Conservation (phyloP, 2,329 filamentous ascomycete genomes). For the Colletotrichum sp. region DNA sequence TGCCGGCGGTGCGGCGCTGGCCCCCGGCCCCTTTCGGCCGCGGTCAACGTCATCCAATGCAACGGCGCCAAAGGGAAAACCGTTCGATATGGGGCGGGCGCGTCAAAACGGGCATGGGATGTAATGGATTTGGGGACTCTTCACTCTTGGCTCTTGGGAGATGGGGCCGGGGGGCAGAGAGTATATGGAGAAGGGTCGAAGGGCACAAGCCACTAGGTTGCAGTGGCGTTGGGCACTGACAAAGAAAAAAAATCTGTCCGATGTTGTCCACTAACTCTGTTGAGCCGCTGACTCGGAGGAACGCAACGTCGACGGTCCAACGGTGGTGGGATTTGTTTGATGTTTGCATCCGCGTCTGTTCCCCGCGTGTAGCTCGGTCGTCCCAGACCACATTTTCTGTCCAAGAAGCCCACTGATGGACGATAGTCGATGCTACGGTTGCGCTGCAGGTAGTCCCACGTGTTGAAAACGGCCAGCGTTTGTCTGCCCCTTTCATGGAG, state of each 20-base stretch:
- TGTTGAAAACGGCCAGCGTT: neutral
- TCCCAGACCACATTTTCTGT: neutral
- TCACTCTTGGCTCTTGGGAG: neutral
- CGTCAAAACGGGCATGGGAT: neutral
- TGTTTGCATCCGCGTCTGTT: neutral
- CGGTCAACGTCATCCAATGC: conserved; percentile 11
- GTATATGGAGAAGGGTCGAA: neutral
- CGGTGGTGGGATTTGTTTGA: conserved; percentile 5
- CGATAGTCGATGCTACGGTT: neutral
- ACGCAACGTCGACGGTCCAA: neutral
- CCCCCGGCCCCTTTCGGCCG: neutral
- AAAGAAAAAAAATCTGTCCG: neutral
- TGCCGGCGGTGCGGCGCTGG: neutral
- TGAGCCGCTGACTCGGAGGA: conserved; percentile 10
- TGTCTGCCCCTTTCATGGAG: neutral
- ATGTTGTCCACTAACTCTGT: neutral
- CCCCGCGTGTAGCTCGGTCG: neutral
- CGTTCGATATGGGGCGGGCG: neutral
- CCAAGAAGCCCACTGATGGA: neutral
- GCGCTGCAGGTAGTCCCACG: neutral
- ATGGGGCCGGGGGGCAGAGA: neutral
- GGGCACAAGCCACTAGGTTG: conserved; percentile 3
- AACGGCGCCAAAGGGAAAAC: neutral
- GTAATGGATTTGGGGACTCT: neutral
- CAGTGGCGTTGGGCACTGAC: neutral